Evolutionary conservation across 2,329 filamentous ascomycete genomes (phyloP), one percentile per base, ranked within the genome.

Genomic region (Verticillium nubilum): DNA sequence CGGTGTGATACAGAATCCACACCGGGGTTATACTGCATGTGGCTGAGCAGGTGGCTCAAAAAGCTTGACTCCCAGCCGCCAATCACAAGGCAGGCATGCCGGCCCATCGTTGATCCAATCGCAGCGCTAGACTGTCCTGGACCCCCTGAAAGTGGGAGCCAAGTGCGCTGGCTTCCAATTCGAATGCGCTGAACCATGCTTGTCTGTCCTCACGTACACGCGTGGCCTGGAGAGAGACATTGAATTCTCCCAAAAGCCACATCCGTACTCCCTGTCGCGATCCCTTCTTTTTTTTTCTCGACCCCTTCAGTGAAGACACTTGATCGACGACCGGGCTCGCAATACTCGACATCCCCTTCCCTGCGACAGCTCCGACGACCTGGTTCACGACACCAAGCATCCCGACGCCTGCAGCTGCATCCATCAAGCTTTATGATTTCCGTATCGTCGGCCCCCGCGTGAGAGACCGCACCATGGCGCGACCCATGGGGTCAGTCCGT

Each of bases 401-500:
- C 42, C 42, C 42, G 42, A 50, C 42, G 42, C 42, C 42, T 50
- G 42, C 19, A 50, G 42, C 42, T 50, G 42, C 42, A 50, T 50
- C 42, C n/a, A n/a, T 6, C 42, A 53, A 53, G 52, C 52, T 53
- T 27, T 53, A 53, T 29, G 27, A 53, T 53, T 53, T 29, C 52
- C 52, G 25, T 28, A 29, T 53, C 52, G 52, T 53, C 52, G 26
- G 27, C 52, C 52, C 52, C 52, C 52, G 25, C 52, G 25, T 53
- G 52, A 53, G 23, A n/a, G 27, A 53, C 52, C 52, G 52, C 52
- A 27, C 52, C 73, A 84, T 84, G 81, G 79, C 81, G 70, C 79
- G 81, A 71, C 77, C 82, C 72, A 79, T 87, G 79, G 83, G 84
- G 69, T 79, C 84, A 66, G 81, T 85, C 67, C 90, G 91, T 76